Evolutionary conservation across 2,329 filamentous ascomycete species (phyloP).

Genomic region (Tolypocladium sp.): DNA sequence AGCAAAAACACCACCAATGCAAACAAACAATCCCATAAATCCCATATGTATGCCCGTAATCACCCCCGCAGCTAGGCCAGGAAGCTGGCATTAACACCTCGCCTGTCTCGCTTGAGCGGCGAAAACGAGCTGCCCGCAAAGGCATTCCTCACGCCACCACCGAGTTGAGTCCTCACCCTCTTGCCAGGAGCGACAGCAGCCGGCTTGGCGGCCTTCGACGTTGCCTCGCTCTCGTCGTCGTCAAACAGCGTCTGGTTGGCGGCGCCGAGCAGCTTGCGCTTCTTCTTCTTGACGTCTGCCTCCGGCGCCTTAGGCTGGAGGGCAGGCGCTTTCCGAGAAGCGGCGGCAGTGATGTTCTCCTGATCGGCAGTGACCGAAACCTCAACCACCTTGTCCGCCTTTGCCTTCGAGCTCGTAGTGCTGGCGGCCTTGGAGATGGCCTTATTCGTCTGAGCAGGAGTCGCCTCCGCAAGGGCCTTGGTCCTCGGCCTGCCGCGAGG

Average conservation of each 20-base stretch:
- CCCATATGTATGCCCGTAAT: background rate
- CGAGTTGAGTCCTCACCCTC: conserved; percentile 6
- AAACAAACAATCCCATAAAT: background rate
- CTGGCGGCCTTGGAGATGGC: conserved; percentile 14
- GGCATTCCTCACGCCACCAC: conserved; percentile 28
- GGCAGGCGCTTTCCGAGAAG: conserved; percentile 6
- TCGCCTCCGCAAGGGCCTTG: conserved; percentile 35
- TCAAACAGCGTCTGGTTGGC: conserved; percentile 61
- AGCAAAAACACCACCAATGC: background rate
- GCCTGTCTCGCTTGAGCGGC: conserved; percentile 61
- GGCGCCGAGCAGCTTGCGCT: conserved; percentile 59
- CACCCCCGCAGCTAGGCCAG: conserved; percentile 26
- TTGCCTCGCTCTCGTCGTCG: conserved; percentile 41
- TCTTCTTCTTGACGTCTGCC: conserved; percentile 51
- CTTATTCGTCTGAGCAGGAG: conserved; percentile 36
- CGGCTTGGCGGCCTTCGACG: conserved; percentile 28
- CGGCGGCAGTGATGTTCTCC: conserved; percentile 15
- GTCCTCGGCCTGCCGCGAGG: conserved; percentile 34
- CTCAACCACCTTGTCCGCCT: conserved; percentile 29
- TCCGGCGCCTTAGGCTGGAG: conserved; percentile 12
- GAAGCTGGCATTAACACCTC: conserved; percentile 54
- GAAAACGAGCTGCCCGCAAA: conserved; percentile 53
- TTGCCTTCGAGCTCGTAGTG: conserved; percentile 21
- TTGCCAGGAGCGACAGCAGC: background rate
- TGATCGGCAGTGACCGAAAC: conserved; percentile 20